Percentiles rank a stretch among this genome's conserved stretches.
Evolutionary conservation across 148 eudicot species (phyloP).

Genomic region (Heliamphora exappendiculata): DNA sequence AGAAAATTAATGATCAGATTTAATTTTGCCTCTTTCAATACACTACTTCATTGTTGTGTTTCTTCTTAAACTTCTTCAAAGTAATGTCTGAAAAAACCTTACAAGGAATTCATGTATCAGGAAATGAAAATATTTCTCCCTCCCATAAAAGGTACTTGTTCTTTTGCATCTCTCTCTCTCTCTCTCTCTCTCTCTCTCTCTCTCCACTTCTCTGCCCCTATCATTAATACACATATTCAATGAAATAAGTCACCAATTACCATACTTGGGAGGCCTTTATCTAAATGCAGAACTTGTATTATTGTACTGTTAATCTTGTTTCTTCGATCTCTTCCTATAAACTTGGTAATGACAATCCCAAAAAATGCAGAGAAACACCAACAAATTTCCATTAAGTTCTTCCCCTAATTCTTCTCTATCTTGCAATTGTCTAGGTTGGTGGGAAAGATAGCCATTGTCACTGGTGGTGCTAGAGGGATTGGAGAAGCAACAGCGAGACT

Average conservation of each 20-base stretch:
- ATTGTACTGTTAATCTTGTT: not conserved
- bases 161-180: not conserved
- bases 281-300: not conserved
- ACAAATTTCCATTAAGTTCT: not conserved
- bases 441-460: slow-evolving; percentile 68
- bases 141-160: slow-evolving; percentile 17
- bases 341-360: not conserved
- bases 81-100: slow-evolving; percentile 19
- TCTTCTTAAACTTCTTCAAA: no score
- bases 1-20: no score
- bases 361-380: no score
- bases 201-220: not conserved
- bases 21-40: no score
- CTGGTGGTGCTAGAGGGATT: slow-evolving; percentile 76
- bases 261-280: not conserved
- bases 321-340: not conserved
- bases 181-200: not conserved
- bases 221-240: not conserved
- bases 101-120: slow-evolving; percentile 11
- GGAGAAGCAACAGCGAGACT: slow-evolving; percentile 54
- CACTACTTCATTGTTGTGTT: no score
- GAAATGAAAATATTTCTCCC: slow-evolving; percentile 14
- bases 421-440: slow-evolving; percentile 34
- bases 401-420: not conserved
- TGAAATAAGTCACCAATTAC: not conserved